Conservation (phyloP, 1,139 yeast species). For the Kodamaea plutei region DNA sequence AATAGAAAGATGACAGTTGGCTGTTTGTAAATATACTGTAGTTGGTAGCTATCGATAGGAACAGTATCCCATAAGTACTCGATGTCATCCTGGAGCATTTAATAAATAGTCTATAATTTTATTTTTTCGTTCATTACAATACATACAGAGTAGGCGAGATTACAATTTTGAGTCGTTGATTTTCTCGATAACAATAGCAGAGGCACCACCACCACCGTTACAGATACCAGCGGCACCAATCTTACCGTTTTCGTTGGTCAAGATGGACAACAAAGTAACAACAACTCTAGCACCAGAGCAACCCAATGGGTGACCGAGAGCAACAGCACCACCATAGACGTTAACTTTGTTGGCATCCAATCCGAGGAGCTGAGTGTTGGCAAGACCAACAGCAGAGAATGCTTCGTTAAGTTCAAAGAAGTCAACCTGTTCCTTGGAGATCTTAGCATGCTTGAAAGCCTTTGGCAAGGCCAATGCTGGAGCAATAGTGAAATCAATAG, state of each 20-base stretch:
- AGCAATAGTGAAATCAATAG: slow-evolving; percentile 91
- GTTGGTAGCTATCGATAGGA: slow-evolving; percentile 6
- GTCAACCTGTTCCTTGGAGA: slow-evolving; percentile 57
- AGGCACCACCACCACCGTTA: slow-evolving; percentile 99
- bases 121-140: slow-evolving; percentile 2
- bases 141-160: slow-evolving; percentile 5
- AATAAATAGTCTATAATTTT: too few species aligned
- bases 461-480: slow-evolving; percentile 93
- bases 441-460: slow-evolving; percentile 83
- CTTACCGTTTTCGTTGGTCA: slow-evolving; percentile 80
- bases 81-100: slow-evolving; percentile 1
- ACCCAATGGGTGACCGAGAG: slow-evolving; percentile 95
- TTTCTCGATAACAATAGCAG: slow-evolving; percentile 71
- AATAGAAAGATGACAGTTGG: slow-evolving; percentile 5
- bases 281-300: slow-evolving; percentile 96
- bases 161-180: slow-evolving; percentile 23
- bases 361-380: slow-evolving; percentile 72
- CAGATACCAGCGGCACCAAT: slow-evolving; percentile 93
- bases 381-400: slow-evolving; percentile 91
- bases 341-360: slow-evolving; percentile 70
- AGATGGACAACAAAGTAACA: slow-evolving; percentile 73
- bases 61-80: slow-evolving; percentile 8
- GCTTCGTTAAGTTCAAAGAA: slow-evolving; percentile 95
- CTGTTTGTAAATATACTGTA: slow-evolving; percentile 1
- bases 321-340: slow-evolving; percentile 98